Evolutionary conservation across 495 filamentous ascomycete species (phyloP).

Genomic region (Penicillium samsonianum): DNA sequence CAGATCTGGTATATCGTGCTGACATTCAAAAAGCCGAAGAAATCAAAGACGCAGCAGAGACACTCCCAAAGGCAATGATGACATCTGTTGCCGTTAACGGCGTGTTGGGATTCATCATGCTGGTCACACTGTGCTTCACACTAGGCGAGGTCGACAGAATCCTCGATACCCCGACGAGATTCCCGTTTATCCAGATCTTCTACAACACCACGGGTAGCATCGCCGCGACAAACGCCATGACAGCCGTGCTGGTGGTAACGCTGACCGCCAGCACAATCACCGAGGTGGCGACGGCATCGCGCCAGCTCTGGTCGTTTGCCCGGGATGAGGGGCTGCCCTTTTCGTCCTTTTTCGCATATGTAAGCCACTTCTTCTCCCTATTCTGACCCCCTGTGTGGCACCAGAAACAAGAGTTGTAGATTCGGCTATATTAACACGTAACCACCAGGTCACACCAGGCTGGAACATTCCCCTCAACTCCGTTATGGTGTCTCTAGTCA

Average conservation of each 20-base stretch:
- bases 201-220: conserved; percentile 48
- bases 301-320: conserved; percentile 60
- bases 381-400: neutral
- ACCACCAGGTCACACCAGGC: conserved; percentile 44
- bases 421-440: neutral
- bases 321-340: conserved; percentile 59
- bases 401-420: neutral
- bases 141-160: conserved; percentile 50
- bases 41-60: conserved; percentile 55
- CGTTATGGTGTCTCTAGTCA: conserved; percentile 46
- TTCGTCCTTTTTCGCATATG: conserved; percentile 50
- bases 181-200: conserved; percentile 58
- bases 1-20: conserved; percentile 8
- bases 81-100: conserved; percentile 51
- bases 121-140: conserved; percentile 55
- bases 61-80: conserved; percentile 58
- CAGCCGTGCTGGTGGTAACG: conserved; percentile 51
- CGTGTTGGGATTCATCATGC: conserved; percentile 52
- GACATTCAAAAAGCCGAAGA: conserved; percentile 49
- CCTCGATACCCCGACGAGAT: conserved; percentile 41
- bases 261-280: conserved; percentile 52
- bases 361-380: conserved; percentile 26
- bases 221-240: conserved; percentile 51
- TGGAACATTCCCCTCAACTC: conserved; percentile 57
- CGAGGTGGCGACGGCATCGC: conserved; percentile 56